phyloP scores from a whole-genome alignment of 192 early-diverging fungal species.

The Podila minutissima region DNA sequence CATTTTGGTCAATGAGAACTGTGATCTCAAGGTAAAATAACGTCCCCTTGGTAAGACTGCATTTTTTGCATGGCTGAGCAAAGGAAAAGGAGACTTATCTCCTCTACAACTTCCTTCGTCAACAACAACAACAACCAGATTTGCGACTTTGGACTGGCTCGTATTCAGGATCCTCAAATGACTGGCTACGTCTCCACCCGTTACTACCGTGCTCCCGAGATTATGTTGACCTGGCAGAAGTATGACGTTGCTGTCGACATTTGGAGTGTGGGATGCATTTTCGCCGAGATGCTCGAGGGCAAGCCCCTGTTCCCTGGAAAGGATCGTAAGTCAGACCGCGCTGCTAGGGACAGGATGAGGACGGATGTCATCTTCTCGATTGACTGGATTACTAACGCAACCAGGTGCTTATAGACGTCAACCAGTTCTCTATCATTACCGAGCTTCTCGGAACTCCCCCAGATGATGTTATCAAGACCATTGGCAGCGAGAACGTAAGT shows the following conservation, averaged over 20 bases:
- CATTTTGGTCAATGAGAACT: conserved; percentile 97
- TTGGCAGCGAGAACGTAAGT: conserved; percentile 3
- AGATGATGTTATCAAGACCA: conserved; percentile 77
- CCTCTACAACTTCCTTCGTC: no score
- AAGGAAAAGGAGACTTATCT: no score
- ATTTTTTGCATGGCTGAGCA: no score
- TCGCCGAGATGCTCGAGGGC: conserved; percentile 95
- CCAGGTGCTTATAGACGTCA: conserved; percentile 67
- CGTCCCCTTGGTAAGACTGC: no score
- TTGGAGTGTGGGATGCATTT: conserved; percentile 95
- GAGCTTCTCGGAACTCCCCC: conserved; percentile 90
- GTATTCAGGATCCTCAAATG: conserved; percentile 95
- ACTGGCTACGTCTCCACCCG: conserved; percentile 98
- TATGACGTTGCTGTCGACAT: conserved; percentile 97
- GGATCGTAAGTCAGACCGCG: conserved; percentile 71
- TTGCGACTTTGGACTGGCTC: conserved; percentile 97
- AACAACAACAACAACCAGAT: conserved; percentile 59
- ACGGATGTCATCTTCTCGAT: no score
- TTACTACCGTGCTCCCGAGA: conserved; percentile 98
- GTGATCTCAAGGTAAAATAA: conserved; percentile 82
- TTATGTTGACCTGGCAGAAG: conserved; percentile 98
- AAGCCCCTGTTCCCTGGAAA: conserved; percentile 95
- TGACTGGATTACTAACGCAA: no score
- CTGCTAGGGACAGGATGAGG: no score
- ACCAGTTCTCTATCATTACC: conserved; percentile 55